A percentile compares a stretch with the other conserved stretches of the same genome.
Conservation (phyloP, 306 rosid species). For the Cicer cuneatum region DNA sequence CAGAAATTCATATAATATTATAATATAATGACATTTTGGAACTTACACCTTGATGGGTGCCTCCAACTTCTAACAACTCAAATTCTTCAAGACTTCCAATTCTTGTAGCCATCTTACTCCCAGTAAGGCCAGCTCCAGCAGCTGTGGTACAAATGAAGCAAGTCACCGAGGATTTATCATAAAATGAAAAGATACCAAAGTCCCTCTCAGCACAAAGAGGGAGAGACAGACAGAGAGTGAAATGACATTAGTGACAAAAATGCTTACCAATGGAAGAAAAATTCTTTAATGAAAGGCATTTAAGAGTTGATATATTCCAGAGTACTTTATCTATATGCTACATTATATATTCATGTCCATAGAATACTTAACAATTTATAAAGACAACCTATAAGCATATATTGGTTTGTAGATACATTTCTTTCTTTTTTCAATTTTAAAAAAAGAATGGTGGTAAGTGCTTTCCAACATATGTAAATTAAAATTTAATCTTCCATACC, state of each 20-base stretch:
- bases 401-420: conserved; percentile 24
- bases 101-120: conserved; percentile 71
- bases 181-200: conserved; percentile 19
- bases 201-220: conserved; percentile 6
- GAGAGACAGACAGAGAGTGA: neutral
- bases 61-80: conserved; percentile 58
- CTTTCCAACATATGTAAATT: conserved; percentile 31
- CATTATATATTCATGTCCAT: neutral
- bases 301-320: neutral
- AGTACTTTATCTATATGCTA: neutral
- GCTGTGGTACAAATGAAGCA: conserved; percentile 48
- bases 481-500: conserved; percentile 52
- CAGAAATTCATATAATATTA: neutral
- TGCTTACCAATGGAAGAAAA: conserved; percentile 1
- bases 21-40: conserved; percentile 32
- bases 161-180: conserved; percentile 37
- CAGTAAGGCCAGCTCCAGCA: conserved; percentile 68
- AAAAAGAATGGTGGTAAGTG: neutral
- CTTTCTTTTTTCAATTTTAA: neutral
- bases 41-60: conserved; percentile 61
- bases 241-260: neutral
- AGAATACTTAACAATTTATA: conserved; percentile 12
- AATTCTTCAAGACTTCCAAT: conserved; percentile 67
- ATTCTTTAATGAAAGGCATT: conserved; percentile 8
- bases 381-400: neutral